A percentile compares a stretch with the other conserved stretches of the same genome.
Evolutionary conservation across 2,329 filamentous ascomycete species (phyloP).

Genomic region (Sclerotinia spermophila): DNA sequence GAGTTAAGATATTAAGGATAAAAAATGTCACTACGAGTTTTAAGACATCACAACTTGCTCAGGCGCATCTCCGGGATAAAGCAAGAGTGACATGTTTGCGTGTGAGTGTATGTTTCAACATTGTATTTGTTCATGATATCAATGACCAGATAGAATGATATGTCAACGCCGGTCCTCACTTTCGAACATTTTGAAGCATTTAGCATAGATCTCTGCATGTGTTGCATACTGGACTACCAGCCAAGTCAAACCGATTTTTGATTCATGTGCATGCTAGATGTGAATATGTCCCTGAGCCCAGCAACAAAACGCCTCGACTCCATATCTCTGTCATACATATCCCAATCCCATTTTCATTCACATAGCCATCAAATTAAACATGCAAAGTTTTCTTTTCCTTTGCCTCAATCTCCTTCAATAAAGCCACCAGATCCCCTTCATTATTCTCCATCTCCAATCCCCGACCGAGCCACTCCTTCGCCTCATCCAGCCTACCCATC

Average conservation of each 20-base stretch:
- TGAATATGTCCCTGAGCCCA: background rate
- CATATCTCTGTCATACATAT: background rate
- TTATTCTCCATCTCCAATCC: conserved; percentile 80
- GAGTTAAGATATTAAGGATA: background rate
- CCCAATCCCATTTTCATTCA: background rate
- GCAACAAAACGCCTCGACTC: conserved; percentile 8
- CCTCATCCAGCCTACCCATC: conserved; percentile 86
- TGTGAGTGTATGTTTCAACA: background rate
- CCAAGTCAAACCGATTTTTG: background rate
- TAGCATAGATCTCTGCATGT: background rate
- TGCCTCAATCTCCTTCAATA: conserved; percentile 60
- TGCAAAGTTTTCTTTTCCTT: conserved; percentile 35
- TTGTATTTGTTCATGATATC: background rate
- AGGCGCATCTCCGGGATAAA: background rate
- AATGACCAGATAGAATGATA: background rate
- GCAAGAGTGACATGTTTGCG: background rate
- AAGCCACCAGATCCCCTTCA: conserved; percentile 58
- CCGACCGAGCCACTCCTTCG: conserved; percentile 69
- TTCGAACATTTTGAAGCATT: background rate
- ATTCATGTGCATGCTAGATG: background rate
- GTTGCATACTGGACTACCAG: conserved; percentile 14
- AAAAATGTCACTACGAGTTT: background rate
- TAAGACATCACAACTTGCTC: too few relatives aligned
- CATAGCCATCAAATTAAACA: background rate
- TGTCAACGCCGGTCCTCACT: background rate